phyloP scores from a whole-genome alignment of 2,329 filamentous ascomycete species.

The Colletotrichum brevisporum region DNA sequence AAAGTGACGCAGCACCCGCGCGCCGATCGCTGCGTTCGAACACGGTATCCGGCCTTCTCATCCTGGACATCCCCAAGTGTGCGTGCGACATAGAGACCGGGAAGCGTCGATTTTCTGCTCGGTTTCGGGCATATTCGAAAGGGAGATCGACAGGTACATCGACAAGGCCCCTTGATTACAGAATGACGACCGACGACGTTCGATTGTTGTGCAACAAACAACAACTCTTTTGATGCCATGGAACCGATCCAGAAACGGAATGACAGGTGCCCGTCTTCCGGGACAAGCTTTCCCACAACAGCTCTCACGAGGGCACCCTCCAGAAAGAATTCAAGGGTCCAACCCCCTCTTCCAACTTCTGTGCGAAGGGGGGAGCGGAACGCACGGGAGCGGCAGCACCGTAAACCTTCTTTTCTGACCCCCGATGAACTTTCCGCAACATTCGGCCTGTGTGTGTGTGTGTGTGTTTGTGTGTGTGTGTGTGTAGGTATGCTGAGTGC shows the following conservation, averaged over 20 bases:
- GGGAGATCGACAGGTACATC: constrained; percentile 39
- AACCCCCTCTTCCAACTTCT: constrained; percentile 14
- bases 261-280: constrained; percentile 3
- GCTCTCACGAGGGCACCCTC: constrained; percentile 6
- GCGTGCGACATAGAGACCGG: constrained; percentile 1
- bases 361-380: constrained; percentile 39
- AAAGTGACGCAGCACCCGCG: constrained; percentile 22
- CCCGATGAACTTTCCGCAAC: constrained; percentile 21
- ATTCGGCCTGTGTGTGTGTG: constrained; percentile 2
- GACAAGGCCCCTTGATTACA: constrained; percentile 4
- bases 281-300: constrained; percentile 17
- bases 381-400: constrained; percentile 37
- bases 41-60: constrained; percentile 8
- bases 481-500: neutral
- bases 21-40: constrained; percentile 37
- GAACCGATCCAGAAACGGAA: neutral
- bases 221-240: neutral
- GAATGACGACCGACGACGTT: constrained; percentile 2
- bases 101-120: constrained; percentile 19
- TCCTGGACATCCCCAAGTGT: constrained; percentile 21
- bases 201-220: neutral
- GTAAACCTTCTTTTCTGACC: constrained; percentile 24
- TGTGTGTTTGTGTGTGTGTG: neutral
- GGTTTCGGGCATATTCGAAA: constrained; percentile 20
- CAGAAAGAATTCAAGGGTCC: constrained; percentile 33